These are phyloP conservation scores for Malus orientalis DNA, from an alignment of 306 rosid species.

Conservation along the genomic window DNA sequence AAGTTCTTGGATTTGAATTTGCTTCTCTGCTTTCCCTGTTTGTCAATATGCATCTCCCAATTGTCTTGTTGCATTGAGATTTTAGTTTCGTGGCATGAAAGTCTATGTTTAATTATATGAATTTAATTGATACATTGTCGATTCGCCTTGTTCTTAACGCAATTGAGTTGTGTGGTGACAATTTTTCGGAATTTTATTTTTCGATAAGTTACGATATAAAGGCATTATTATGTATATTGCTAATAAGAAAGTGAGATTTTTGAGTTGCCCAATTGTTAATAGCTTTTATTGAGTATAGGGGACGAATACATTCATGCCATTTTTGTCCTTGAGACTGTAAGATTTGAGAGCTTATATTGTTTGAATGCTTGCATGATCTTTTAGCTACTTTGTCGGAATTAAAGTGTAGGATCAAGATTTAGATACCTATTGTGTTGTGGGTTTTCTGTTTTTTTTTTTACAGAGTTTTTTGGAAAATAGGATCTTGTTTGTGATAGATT, in stretches of 20 bases:
- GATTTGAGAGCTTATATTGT: not conserved
- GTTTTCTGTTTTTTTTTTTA: not conserved
- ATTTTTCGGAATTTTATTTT: constrained; percentile 16
- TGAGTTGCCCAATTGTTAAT: not conserved
- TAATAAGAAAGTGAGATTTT: not conserved
- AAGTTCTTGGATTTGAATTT: constrained; percentile 15
- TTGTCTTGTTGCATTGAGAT: constrained; percentile 15
- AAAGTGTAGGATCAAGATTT: not conserved
- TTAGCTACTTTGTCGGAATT: not conserved
- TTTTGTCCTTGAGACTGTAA: not conserved
- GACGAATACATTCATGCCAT: not conserved
- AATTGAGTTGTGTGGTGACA: constrained; percentile 12
- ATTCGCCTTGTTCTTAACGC: constrained; percentile 18
- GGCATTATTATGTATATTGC: not conserved
- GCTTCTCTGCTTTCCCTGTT: constrained; percentile 16
- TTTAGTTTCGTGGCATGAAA: constrained; percentile 7
- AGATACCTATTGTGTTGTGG: not conserved
- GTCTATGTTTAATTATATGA: not conserved
- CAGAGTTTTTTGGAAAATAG: not conserved
- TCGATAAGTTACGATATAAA: no score
- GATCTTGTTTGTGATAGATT: not conserved
- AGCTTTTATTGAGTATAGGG: not conserved
- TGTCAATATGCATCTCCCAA: constrained; percentile 16
- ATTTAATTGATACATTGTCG: constrained; percentile 3
- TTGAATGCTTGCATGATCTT: not conserved